phyloP scores from a whole-genome alignment of 371 early-diverging fungal species.

The Mortierella polycephala region DNA sequence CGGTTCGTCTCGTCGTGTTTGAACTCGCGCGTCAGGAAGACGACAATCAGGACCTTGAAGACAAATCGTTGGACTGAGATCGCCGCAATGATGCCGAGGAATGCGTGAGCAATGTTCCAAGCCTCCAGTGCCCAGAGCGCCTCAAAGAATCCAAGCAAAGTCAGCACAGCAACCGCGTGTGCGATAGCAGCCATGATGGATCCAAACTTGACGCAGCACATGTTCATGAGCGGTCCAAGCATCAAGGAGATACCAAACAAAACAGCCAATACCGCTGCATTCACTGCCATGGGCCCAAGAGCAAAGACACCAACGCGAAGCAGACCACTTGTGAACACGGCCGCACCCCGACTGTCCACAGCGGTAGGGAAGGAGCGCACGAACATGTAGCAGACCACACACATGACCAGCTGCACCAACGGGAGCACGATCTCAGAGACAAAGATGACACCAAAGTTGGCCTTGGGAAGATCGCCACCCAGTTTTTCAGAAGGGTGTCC shows the following conservation, averaged over 20 bases:
- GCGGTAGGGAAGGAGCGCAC: conserved; percentile 58
- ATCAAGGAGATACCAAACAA: conserved; percentile 77
- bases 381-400: conserved; percentile 71
- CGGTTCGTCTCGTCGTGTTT: conserved; percentile 81
- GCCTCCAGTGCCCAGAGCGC: conserved; percentile 74
- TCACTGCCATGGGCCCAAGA: conserved; percentile 78
- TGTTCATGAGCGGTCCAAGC: conserved; percentile 68
- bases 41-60: conserved; percentile 70
- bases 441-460: conserved; percentile 71
- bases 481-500: conserved; percentile 63
- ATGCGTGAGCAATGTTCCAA: conserved; percentile 65
- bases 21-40: conserved; percentile 83
- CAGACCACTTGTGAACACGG: conserved; percentile 56
- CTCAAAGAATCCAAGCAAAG: conserved; percentile 68
- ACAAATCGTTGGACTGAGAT: conserved; percentile 75
- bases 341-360: conserved; percentile 46
- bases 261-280: conserved; percentile 71
- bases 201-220: conserved; percentile 76
- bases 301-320: conserved; percentile 72
- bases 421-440: conserved; percentile 79
- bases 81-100: conserved; percentile 73
- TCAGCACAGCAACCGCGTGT: conserved; percentile 74
- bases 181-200: conserved; percentile 75
- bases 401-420: conserved; percentile 68
- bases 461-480: conserved; percentile 72